These are phyloP conservation scores for Echinochloa phyllopogon DNA, from an alignment of 176 grass and related monocot species.

Conservation along the genomic window DNA sequence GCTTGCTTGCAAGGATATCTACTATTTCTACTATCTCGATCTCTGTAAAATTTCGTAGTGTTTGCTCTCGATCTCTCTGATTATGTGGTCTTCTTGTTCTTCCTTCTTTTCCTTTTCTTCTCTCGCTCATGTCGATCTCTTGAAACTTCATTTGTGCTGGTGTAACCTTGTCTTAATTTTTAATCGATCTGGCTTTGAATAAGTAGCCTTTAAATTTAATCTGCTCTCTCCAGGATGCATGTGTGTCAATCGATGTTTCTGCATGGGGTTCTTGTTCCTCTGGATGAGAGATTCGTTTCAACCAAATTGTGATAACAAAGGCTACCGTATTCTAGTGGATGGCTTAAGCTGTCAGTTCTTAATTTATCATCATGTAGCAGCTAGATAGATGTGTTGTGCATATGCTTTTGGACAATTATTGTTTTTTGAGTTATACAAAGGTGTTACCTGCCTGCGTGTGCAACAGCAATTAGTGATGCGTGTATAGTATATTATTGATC, in stretches of 20 bases:
- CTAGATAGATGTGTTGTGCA: slow-evolving; percentile 17
- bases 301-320: slow-evolving; percentile 47
- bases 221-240: slow-evolving; percentile 45
- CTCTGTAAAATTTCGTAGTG: slow-evolving; percentile 67
- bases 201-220: slow-evolving; percentile 42
- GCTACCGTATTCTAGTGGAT: slow-evolving; percentile 45
- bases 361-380: slow-evolving; percentile 50
- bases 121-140: slow-evolving; percentile 31
- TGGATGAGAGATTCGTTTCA: slow-evolving; percentile 48
- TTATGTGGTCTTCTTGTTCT: slow-evolving; percentile 48
- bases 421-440: slow-evolving; percentile 58
- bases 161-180: slow-evolving; percentile 61
- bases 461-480: slow-evolving; percentile 37
- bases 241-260: slow-evolving; percentile 31
- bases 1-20: slow-evolving; percentile 47
- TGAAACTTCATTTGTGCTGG: slow-evolving; percentile 46
- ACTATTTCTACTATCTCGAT: slow-evolving; percentile 53
- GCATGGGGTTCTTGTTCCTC: slow-evolving; percentile 43
- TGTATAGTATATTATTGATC: slow-evolving; percentile 53
- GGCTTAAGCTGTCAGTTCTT: slow-evolving; percentile 64
- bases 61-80: slow-evolving; percentile 45
- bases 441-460: slow-evolving; percentile 48
- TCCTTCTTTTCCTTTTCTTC: slow-evolving; percentile 27
- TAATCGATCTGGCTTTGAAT: slow-evolving; percentile 43
- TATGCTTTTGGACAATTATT: slow-evolving; percentile 48